Conservation (phyloP, 2,329 filamentous ascomycete species). For the Aspergillus fumigatiaffinis region DNA sequence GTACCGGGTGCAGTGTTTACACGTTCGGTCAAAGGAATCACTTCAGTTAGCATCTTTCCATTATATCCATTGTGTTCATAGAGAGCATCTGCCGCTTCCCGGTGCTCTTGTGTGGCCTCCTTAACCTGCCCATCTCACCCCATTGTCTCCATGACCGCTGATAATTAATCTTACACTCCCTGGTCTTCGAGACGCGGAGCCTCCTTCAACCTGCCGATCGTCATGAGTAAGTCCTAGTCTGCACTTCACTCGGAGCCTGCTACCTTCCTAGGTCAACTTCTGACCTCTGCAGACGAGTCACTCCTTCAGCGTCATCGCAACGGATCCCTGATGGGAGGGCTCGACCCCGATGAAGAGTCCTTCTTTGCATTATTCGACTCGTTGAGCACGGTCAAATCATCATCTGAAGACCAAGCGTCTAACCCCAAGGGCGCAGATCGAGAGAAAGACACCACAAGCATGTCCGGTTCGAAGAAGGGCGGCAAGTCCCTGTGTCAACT, state of each 20-base stretch:
- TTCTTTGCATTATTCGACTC: neutral
- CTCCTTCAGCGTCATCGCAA: neutral
- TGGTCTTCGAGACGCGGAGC: neutral
- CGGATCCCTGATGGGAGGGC: neutral
- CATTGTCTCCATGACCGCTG: neutral
- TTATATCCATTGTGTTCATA: neutral
- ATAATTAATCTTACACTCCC: neutral
- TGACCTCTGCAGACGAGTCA: neutral
- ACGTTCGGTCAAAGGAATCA: neutral
- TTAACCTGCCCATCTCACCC: neutral
- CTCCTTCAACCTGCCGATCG: neutral
- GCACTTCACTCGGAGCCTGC: neutral
- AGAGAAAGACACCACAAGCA: neutral
- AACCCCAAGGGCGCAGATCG: neutral
- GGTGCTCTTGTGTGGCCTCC: neutral
- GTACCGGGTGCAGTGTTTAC: neutral
- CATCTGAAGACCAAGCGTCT: neutral
- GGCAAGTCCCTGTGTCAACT: constrained; percentile 15
- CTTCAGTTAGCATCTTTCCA: neutral
- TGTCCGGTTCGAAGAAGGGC: neutral
- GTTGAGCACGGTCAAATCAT: neutral
- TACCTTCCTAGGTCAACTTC: neutral
- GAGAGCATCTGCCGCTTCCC: neutral
- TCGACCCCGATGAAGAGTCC: constrained; percentile 1
- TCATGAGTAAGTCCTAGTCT: neutral